phyloP scores from a whole-genome alignment of 2,329 filamentous ascomycete species.

The Aspergillus felis region DNA sequence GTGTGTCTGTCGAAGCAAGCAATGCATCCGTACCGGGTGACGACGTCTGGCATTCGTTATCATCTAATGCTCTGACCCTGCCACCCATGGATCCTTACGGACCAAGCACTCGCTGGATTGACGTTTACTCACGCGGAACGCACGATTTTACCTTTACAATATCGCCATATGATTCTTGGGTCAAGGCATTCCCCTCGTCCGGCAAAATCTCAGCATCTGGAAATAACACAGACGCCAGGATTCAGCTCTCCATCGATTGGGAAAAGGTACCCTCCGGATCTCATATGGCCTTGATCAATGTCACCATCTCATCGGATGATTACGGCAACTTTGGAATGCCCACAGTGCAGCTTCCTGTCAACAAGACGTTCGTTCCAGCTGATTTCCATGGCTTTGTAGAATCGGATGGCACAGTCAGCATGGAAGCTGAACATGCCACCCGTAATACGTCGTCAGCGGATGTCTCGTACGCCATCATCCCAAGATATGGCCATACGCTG shows the following conservation, averaged over 20 bases:
- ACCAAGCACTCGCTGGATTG: conserved; percentile 55
- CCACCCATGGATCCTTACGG: conserved; percentile 59
- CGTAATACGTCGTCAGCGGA: conserved; percentile 21
- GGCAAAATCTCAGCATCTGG: conserved; percentile 48
- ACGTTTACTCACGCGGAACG: conserved; percentile 59
- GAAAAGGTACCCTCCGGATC: conserved; percentile 38
- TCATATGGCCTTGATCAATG: conserved; percentile 29
- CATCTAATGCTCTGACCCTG: conserved; percentile 51
- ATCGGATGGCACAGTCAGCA: conserved; percentile 46
- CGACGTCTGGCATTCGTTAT: conserved; percentile 56
- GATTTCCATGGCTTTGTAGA: conserved; percentile 62
- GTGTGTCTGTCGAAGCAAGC: conserved; percentile 60
- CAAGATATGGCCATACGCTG: conserved; percentile 55
- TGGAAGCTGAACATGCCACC: conserved; percentile 31
- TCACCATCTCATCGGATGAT: conserved; percentile 19
- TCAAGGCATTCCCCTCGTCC: conserved; percentile 48
- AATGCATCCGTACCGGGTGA: conserved; percentile 67
- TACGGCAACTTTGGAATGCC: conserved; percentile 34
- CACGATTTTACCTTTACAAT: conserved; percentile 52
- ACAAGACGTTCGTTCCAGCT: conserved; percentile 46
- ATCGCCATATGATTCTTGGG: conserved; percentile 47
- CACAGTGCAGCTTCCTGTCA: conserved; percentile 53
- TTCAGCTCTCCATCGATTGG: conserved; percentile 58
- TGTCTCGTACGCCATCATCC: conserved; percentile 51
- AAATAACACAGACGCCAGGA: conserved; percentile 46